Base-by-base conservation (phyloP, 805 yeast genomes). In the Ogataea glucozyma region DNA sequence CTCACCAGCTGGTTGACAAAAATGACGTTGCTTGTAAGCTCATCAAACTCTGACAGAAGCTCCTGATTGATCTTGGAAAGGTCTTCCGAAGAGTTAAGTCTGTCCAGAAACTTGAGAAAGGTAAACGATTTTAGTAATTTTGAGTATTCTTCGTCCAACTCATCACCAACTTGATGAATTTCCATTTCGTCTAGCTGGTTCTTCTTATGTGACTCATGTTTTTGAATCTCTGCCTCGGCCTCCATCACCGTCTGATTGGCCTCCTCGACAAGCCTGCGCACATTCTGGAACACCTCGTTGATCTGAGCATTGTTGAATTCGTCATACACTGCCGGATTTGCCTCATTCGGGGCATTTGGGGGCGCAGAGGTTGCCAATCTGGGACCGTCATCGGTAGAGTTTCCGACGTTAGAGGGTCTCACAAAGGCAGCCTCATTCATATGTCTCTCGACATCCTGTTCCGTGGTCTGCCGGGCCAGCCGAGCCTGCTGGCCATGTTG, bases 191-290 rank as follows among this genome's bases (percentile, higher is more conserved):
- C 40, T 16, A 40, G 16, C 7, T 22, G n/a, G 9, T 38, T 39
- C 14, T 33, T 41, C 13, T 44, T 43, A 13, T 42, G 48, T 2
- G 29, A 40, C 12, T 50, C 54, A 13, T 50, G 55, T 34, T 54
- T 53, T n/a, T 49, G 54, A 13, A 57, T 53, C 18, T 53, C 57
- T n/a, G 53, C 48, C 34, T 58, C 53, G 1, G 65, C 54, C 29
- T 62, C 59, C 40, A 56, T 39, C 7, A 62, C 56, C 2, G 60
- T 50, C 30, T 54, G 56, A 35, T 60, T 48, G 1, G 65, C 56
- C 12, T 54, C 53, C 20, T 52, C 57, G 10, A 61, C 58, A 11
- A 57, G 36, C 11, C 53, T 50, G 22, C 62, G 48, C 16, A 60
- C 60, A 38, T 58, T 56, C 16, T 56, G 43, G 26, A 60, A 56